A percentile compares a stretch with the other conserved stretches of the same genome.
These are phyloP conservation scores for Backusella westeae DNA, from an alignment of 192 early-diverging fungal species.

Conservation along the genomic window DNA sequence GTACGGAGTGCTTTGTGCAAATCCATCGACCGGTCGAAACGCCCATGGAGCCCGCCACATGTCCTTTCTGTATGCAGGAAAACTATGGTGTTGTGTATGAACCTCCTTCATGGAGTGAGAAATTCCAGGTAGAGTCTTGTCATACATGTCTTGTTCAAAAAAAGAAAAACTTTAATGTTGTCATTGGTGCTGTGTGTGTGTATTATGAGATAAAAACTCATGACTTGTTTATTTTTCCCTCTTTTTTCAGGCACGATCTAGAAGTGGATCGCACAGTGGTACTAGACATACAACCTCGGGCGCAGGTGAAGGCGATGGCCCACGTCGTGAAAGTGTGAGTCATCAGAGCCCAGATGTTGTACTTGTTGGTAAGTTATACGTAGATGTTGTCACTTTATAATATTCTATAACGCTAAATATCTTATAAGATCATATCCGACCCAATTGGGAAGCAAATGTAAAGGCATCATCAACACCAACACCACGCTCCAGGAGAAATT, in stretches of 20 bases:
- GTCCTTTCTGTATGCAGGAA: slow-evolving; percentile 87
- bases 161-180: neutral
- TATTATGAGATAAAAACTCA: too few species aligned
- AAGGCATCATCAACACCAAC: slow-evolving; percentile 33
- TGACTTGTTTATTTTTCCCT: neutral
- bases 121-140: slow-evolving; percentile 9
- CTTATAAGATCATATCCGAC: slow-evolving; percentile 63
- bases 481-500: slow-evolving; percentile 41
- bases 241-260: neutral
- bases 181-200: neutral
- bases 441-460: slow-evolving; percentile 54
- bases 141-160: neutral
- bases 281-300: slow-evolving; percentile 36
- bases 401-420: too few species aligned
- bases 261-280: slow-evolving; percentile 17
- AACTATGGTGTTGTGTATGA: slow-evolving; percentile 82
- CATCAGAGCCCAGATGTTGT: slow-evolving; percentile 64
- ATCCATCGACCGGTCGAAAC: slow-evolving; percentile 83
- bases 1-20: slow-evolving; percentile 97
- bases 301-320: slow-evolving; percentile 8
- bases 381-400: too few species aligned
- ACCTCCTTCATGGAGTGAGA: slow-evolving; percentile 19
- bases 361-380: slow-evolving; percentile 48
- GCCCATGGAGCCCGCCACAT: slow-evolving; percentile 61
- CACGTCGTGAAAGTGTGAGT: slow-evolving; percentile 48